Conservation (phyloP, 768 basidiomycete genomes). For the Chiua virens region DNA sequence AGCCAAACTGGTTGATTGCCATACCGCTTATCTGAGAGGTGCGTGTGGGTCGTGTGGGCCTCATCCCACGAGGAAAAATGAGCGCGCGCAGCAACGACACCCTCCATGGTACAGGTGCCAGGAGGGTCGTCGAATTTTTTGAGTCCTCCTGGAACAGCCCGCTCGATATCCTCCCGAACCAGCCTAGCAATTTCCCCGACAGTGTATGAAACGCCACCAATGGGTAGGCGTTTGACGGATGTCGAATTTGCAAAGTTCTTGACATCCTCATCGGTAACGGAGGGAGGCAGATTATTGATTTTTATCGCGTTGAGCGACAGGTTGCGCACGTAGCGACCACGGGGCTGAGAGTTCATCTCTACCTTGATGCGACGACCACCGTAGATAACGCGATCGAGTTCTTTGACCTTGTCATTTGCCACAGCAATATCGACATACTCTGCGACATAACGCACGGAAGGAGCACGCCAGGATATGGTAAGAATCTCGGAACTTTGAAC, state of each 20-base stretch:
- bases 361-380: constrained; percentile 48
- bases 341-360: constrained; percentile 42
- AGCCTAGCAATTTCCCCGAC: constrained; percentile 17
- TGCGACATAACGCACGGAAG: constrained; percentile 47
- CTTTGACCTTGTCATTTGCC: constrained; percentile 31
- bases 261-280: constrained; percentile 25
- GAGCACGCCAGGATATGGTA: constrained; percentile 51
- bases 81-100: constrained; percentile 38
- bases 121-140: constrained; percentile 28
- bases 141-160: constrained; percentile 15
- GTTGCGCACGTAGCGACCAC: constrained; percentile 23
- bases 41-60: constrained; percentile 40
- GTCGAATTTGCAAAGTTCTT: constrained; percentile 30
- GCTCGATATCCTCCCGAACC: constrained; percentile 27
- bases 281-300: constrained; percentile 41
- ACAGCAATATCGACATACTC: constrained; percentile 34
- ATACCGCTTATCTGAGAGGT: constrained; percentile 35
- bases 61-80: constrained; percentile 51
- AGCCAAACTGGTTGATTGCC: constrained; percentile 37
- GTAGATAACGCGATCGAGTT: constrained; percentile 37
- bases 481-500: constrained; percentile 38
- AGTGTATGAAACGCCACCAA: constrained; percentile 22
- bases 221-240: constrained; percentile 25
- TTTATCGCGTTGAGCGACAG: constrained; percentile 39
- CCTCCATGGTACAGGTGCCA: constrained; percentile 24